phyloP scores from a whole-genome alignment of 257 asterid genomes.

The Prunella vulgaris region DNA sequence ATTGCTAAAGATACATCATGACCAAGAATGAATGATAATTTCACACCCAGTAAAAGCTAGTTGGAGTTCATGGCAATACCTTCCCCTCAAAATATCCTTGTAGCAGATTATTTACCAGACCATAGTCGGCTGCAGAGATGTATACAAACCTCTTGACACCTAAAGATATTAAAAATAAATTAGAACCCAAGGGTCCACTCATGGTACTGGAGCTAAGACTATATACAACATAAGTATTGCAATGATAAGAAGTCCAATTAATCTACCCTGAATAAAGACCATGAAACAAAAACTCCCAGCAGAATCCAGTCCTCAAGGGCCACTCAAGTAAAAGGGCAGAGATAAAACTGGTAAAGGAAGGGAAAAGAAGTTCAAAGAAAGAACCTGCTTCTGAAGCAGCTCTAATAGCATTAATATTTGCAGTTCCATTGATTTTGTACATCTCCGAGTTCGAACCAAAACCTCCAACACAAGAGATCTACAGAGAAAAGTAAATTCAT shows the following conservation, averaged over 20 bases:
- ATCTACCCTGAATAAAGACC: no score
- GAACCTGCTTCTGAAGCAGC: slow-evolving; percentile 94
- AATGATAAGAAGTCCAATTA: no score
- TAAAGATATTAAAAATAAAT: slow-evolving; percentile 21
- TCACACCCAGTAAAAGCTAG: slow-evolving; percentile 8
- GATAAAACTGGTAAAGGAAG: no score
- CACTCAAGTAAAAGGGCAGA: no score
- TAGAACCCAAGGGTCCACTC: no score
- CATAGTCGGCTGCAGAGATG: slow-evolving; percentile 86
- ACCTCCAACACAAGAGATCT: slow-evolving; percentile 98
- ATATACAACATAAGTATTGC: no score
- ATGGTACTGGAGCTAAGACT: no score
- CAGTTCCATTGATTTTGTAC: slow-evolving; percentile 96
- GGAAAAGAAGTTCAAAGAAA: neutral
- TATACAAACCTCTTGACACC: slow-evolving; percentile 78
- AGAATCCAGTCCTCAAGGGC: no score
- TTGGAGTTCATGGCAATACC: slow-evolving; percentile 35
- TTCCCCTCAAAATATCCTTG: slow-evolving; percentile 77
- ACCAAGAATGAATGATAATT: neutral
- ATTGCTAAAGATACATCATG: neutral
- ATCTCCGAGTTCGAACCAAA: slow-evolving; percentile 87
- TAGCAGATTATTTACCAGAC: slow-evolving; percentile 56
- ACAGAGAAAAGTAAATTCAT: slow-evolving; percentile 23
- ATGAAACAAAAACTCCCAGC: no score
- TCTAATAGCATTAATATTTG: slow-evolving; percentile 93